Base-by-base conservation (phyloP, 345 rosid genomes). In the Brassica cretica region DNA sequence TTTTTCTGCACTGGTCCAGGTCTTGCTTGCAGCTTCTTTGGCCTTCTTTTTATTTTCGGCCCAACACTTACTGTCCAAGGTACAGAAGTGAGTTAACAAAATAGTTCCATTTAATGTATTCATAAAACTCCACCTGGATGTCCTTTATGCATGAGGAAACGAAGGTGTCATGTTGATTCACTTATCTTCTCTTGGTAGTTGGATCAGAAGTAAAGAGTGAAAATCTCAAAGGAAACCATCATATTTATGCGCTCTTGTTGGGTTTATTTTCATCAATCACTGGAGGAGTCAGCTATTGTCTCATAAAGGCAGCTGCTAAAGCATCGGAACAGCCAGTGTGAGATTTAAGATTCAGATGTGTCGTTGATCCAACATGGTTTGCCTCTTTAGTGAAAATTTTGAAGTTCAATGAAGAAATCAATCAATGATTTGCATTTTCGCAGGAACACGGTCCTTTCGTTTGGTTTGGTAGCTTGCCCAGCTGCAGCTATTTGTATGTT, bases 21-120 rank as follows among this genome's bases (percentile, higher is more conserved):
- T 79, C 91, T 94, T 84, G 94, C 92, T 76, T 92, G 94, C 87
- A 92, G 96, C 78, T 90, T 89, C 86, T 87, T 88, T 65, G 98
- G 98, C 4, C 82, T 92, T 72, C 91, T 94, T 77, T 89, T 90
- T 82, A 88, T 89, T 81, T 94, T 84, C 60, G 91, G 84, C 76
- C 93, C 82, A 79, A 83, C 83, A 68, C 87, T 92, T 78, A 81
- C 84, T 64, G 84, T 90, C 76, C 93, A 92, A 94, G 97, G 97
- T 94, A 94, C 84, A 89, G 91, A 89, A 85, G 91, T 90, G 94
- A 92, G 96, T 89, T 89, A 73, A 78, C 86, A 78, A 71, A 85
- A 77, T 84, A 87, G 86, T 81, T 62, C 61, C 70, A 64, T 53
- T 30, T 53, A 29, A 71, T 68, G 27, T 44, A 66, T 46, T 32